A percentile compares a stretch with the other conserved stretches of the same genome.
These are phyloP conservation scores for Hypericum perforatum DNA, from an alignment of 345 rosid genomes.

Conservation along the genomic window DNA sequence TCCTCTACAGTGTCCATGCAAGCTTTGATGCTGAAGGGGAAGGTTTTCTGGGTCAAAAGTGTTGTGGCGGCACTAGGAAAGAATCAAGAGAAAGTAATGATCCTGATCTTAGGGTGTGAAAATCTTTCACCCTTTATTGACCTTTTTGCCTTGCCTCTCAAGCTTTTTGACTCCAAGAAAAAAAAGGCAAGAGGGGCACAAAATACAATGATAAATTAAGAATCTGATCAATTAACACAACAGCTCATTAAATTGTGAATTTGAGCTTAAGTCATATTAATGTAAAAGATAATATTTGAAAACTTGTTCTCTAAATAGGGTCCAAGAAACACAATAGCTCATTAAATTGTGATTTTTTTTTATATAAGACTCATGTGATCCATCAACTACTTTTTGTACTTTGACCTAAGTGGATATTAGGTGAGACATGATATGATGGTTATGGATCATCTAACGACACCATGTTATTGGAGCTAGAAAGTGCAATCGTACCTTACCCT, in stretches of 20 bases:
- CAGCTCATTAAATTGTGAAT: no score
- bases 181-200: not conserved
- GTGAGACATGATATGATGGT: no score
- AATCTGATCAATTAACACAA: no score
- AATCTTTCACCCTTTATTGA: not conserved
- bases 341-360: slow-evolving; percentile 9
- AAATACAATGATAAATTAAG: slow-evolving; percentile 1
- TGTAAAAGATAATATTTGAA: no score
- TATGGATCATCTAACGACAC: no score
- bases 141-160: not conserved
- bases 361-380: slow-evolving; percentile 11
- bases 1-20: no score
- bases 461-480: no score
- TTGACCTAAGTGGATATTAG: no score
- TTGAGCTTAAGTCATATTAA: slow-evolving; percentile 7
- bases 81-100: slow-evolving; percentile 31
- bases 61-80: slow-evolving; percentile 24
- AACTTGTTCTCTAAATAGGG: no score
- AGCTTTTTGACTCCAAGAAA: not conserved
- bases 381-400: slow-evolving; percentile 7
- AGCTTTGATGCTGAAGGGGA: no score
- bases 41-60: slow-evolving; percentile 23
- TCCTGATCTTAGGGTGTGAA: slow-evolving; percentile 33
- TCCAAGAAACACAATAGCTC: no score
- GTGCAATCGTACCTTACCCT: no score